Conservation (phyloP, 2,329 filamentous ascomycete species). For the Huntiella moniliformis region DNA sequence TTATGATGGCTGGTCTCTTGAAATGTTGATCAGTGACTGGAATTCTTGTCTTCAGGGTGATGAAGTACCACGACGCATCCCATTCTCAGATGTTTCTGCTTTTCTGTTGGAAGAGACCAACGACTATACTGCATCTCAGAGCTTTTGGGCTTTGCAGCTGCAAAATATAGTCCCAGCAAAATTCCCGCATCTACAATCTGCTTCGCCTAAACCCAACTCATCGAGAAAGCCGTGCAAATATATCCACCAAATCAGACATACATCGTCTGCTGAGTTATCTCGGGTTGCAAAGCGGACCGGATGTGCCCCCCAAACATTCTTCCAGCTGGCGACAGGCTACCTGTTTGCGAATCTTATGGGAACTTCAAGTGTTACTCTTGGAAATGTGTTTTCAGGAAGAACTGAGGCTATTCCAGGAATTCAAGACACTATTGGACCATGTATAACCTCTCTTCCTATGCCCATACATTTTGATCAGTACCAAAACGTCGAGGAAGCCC, state of each 20-base stretch:
- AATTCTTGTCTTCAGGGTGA: slow-evolving; percentile 34
- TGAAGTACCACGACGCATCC: slow-evolving; percentile 24
- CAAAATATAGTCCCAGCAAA: not conserved
- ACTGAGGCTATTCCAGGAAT: slow-evolving; percentile 52
- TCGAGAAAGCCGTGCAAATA: too few relatives aligned
- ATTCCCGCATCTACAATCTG: slow-evolving; percentile 1
- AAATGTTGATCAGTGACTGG: slow-evolving; percentile 42
- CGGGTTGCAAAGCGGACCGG: not conserved
- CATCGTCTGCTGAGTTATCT: not conserved
- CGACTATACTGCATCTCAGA: not conserved
- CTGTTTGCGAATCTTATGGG: slow-evolving; percentile 48
- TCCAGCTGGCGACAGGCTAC: slow-evolving; percentile 53
- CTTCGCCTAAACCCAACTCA: too few relatives aligned
- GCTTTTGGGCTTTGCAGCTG: slow-evolving; percentile 7
- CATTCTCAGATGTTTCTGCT: slow-evolving; percentile 40
- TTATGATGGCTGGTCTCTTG: slow-evolving; percentile 88
- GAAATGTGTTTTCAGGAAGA: slow-evolving; percentile 65
- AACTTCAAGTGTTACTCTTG: slow-evolving; percentile 48
- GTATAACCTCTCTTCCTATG: slow-evolving; percentile 51
- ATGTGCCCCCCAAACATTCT: slow-evolving; percentile 24
- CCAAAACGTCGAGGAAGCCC: slow-evolving; percentile 40
- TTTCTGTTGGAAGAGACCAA: slow-evolving; percentile 20
- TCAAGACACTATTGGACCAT: slow-evolving; percentile 61
- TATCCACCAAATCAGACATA: not conserved
- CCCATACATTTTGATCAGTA: not conserved